A percentile compares a stretch with the other conserved stretches of the same genome.
phyloP scores from a whole-genome alignment of 2,329 filamentous ascomycete genomes.

The Daldinia sp. region DNA sequence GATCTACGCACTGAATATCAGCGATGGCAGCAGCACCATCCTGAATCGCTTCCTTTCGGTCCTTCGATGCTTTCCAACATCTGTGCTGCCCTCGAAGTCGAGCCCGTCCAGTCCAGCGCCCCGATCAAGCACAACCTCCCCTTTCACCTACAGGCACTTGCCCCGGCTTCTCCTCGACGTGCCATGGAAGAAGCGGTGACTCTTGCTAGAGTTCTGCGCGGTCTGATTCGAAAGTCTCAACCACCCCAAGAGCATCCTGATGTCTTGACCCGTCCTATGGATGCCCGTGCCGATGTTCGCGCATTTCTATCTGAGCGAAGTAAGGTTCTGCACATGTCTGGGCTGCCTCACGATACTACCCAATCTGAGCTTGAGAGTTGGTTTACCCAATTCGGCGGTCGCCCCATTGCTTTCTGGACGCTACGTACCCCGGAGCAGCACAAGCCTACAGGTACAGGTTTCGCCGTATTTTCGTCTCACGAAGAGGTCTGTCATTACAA shows the following conservation, averaged over 20 bases:
- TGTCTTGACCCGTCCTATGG: constrained; percentile 94
- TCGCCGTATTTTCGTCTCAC: constrained; percentile 98
- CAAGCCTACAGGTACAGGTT: constrained; percentile 98
- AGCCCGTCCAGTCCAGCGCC: constrained; percentile 95
- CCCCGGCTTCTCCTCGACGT: constrained; percentile 92
- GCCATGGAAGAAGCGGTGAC: constrained; percentile 99
- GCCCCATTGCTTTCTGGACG: constrained; percentile 99
- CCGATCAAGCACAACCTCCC: constrained; percentile 99
- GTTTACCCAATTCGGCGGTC: constrained; percentile 98
- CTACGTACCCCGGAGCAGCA: constrained; percentile 97
- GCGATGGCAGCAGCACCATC: constrained; percentile 98
- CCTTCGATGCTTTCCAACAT: constrained; percentile 97
- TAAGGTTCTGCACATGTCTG: constrained; percentile 98
- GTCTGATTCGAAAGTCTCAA: constrained; percentile 95
- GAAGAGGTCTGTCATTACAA: constrained; percentile 84
- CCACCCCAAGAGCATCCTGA: constrained; percentile 93
- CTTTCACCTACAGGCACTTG: constrained; percentile 95
- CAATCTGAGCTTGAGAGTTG: constrained; percentile 99
- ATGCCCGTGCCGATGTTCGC: constrained; percentile 94
- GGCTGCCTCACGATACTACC: constrained; percentile 95
- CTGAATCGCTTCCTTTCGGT: constrained; percentile 95
- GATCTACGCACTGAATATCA: constrained; percentile 98
- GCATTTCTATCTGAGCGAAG: constrained; percentile 96
- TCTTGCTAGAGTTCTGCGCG: constrained; percentile 89
- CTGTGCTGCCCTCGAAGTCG: constrained; percentile 96